phyloP scores from a whole-genome alignment of 768 basidiomycete species.

The Ramaria sp. region DNA sequence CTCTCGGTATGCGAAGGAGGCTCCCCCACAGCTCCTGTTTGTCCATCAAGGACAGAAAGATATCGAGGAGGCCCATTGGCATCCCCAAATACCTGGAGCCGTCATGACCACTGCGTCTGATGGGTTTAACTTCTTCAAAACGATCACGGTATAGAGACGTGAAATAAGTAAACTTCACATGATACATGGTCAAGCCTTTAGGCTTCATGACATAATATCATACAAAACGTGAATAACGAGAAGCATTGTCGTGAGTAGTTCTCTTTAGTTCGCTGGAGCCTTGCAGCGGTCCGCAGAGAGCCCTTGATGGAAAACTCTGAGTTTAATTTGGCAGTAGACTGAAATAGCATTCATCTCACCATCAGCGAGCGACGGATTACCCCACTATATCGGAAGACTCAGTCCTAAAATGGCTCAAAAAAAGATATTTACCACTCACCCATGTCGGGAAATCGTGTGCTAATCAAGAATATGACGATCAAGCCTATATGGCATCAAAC shows the following conservation, averaged over 20 bases:
- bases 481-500: not conserved
- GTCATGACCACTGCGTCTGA: conserved; percentile 85
- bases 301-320: not conserved
- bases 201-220: too few species aligned
- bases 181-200: too few species aligned
- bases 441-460: conserved; percentile 14
- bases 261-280: not conserved
- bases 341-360: conserved; percentile 20
- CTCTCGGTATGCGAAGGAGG: conserved; percentile 43
- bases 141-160: conserved; percentile 55
- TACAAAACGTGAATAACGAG: too few species aligned
- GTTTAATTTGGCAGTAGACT: conserved; percentile 4
- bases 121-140: conserved; percentile 96
- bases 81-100: conserved; percentile 88
- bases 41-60: conserved; percentile 96
- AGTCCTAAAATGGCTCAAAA: not conserved
- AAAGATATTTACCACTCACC: conserved; percentile 8
- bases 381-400: conserved; percentile 11
- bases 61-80: conserved; percentile 97
- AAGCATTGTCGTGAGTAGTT: too few species aligned
- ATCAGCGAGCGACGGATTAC: conserved; percentile 14
- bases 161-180: not conserved
- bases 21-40: conserved; percentile 90
- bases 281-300: not conserved
- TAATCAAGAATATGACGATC: not conserved